These are phyloP conservation scores for Guyanaporus albipodus DNA, from an alignment of 768 basidiomycete species.

Conservation along the genomic window DNA sequence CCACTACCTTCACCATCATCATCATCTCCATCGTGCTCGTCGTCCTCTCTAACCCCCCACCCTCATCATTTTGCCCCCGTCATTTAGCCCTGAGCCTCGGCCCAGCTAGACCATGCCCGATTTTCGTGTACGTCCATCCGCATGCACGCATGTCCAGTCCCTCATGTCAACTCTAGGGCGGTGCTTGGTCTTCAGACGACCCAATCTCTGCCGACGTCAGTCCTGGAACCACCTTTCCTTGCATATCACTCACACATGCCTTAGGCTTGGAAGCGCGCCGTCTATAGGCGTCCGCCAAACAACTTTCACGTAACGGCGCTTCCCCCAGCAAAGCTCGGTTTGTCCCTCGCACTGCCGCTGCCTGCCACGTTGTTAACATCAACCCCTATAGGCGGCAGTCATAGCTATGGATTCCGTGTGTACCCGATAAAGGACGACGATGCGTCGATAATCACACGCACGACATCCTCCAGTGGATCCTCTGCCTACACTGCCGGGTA, in stretches of 20 bases:
- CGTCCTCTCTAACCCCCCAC: too few species aligned
- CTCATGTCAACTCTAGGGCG: conserved; percentile 8
- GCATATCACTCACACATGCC: background rate
- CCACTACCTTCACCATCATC: too few species aligned
- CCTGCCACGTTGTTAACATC: background rate
- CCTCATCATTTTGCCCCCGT: too few species aligned
- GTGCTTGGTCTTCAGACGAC: background rate
- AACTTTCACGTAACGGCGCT: conserved; percentile 59
- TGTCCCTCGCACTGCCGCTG: conserved; percentile 9
- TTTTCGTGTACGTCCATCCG: conserved; percentile 11
- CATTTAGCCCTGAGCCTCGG: too few species aligned
- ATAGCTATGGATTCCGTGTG: conserved; percentile 62
- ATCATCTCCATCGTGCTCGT: too few species aligned
- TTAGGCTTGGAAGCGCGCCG: conserved; percentile 59
- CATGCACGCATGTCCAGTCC: background rate
- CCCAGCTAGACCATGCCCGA: conserved; percentile 6
- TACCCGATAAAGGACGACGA: conserved; percentile 40
- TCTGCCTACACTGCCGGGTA: conserved; percentile 45
- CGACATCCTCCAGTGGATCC: conserved; percentile 36
- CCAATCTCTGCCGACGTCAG: conserved; percentile 28
- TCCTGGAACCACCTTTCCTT: background rate
- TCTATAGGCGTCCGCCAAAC: conserved; percentile 55
- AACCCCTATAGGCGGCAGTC: conserved; percentile 40
- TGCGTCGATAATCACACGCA: conserved; percentile 17
- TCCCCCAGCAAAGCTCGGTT: conserved; percentile 55